Base-by-base conservation (phyloP, 148 eudicot species). In the Fagopyrum esculentum region DNA sequence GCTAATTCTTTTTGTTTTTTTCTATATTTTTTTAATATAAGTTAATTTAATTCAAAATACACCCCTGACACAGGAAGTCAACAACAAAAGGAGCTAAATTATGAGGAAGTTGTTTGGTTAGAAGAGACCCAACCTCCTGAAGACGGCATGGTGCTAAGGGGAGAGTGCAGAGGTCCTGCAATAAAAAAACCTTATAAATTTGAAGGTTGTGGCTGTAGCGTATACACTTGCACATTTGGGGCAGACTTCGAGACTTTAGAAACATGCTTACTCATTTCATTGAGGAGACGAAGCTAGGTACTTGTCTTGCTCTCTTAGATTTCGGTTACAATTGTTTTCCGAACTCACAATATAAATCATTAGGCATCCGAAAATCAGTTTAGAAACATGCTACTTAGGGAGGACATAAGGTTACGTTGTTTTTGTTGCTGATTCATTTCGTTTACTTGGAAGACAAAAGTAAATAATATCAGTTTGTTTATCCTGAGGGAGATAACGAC, bases 51-150 rank as follows among this genome's bases (percentile, higher is more conserved):
- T 44, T 47, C 45, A 13, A 9, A 46, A 52, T 55, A 40, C 57
- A 8, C 50, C 8, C 70, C 66, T 50, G 50, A 9, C 48, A 6
- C 48, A 19, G 84, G 69, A 43, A 73, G 83, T 56, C 86, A 76
- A 71, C 78, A 85, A 74, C 72, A 79, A 71, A 71, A 77, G 45
- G 86, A 76, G 30, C 74, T 86, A 70, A 72, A 81, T 51, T 77
- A 69, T 15, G 70, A 66, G 9, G 83, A 80, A 70, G 63, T 86
- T 76, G 71, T 83, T 61, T 86, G 86, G 88, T 76, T 83, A 68
- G 85, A 85, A 80, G 84, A 86, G 79, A 79, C 77, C 59, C 86
- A 55, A 74, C 86, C 84, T 60, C 86, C 86, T 15, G 88, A 86
- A 17, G 81, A 76, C 80, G 83, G 79, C 74, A 74, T 81, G 75